Percentiles rank a stretch among this genome's conserved stretches.
phyloP scores from a whole-genome alignment of 441 rosid genomes.

The Isatis lusitanica region DNA sequence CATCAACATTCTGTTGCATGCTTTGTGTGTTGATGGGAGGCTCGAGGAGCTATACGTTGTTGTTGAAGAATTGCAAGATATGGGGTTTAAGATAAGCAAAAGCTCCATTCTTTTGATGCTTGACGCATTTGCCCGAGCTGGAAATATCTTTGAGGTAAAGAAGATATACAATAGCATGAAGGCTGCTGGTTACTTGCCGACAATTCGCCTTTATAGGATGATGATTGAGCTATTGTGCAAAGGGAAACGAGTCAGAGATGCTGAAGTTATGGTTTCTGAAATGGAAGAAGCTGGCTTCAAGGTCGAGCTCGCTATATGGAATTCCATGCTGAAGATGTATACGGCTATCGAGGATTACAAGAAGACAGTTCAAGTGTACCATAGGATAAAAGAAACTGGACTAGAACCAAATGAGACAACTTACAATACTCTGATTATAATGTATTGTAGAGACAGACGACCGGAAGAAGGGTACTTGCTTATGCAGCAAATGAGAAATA shows the following conservation, averaged over 20 bases:
- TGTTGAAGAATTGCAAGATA: constrained; percentile 91
- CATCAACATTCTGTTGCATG: constrained; percentile 80
- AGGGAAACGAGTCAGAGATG: constrained; percentile 83
- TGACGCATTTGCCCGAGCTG: constrained; percentile 80
- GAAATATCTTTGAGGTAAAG: constrained; percentile 85
- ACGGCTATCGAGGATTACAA: constrained; percentile 73
- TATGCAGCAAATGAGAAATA: constrained; percentile 77
- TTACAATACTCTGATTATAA: constrained; percentile 73
- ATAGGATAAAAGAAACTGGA: constrained; percentile 62
- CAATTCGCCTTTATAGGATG: constrained; percentile 88
- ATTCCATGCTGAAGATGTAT: constrained; percentile 85
- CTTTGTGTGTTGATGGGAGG: constrained; percentile 75
- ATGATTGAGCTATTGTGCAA: constrained; percentile 74
- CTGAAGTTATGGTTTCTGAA: constrained; percentile 85
- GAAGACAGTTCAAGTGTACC: constrained; percentile 72
- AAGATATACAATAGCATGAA: constrained; percentile 94
- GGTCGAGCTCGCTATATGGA: constrained; percentile 86
- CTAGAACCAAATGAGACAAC: constrained; percentile 86
- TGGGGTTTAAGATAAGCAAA: constrained; percentile 91
- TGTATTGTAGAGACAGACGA: constrained; percentile 89
- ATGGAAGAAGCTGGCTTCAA: constrained; percentile 87
- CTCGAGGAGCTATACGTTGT: constrained; percentile 84
- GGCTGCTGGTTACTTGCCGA: constrained; percentile 93
- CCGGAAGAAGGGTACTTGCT: constrained; percentile 82
- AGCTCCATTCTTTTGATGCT: constrained; percentile 90